These are phyloP conservation scores for Harringtonia lauricola DNA, from an alignment of 2,329 filamentous ascomycete species.

Conservation along the genomic window DNA sequence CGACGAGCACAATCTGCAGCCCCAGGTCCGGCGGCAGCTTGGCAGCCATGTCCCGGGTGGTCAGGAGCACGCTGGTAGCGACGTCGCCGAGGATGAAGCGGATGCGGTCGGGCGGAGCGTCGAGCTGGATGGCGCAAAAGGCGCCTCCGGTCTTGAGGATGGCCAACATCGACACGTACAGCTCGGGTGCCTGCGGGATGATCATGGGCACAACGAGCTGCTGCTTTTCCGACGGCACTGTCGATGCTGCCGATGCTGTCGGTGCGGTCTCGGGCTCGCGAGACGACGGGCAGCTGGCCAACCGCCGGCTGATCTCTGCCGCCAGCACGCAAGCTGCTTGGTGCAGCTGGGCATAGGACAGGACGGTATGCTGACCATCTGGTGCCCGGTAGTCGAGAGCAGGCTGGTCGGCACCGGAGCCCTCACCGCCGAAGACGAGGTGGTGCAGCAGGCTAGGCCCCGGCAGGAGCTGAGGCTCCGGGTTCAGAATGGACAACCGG, in stretches of 20 bases:
- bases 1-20: conserved; percentile 25
- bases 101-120: conserved; percentile 66
- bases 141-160: conserved; percentile 72
- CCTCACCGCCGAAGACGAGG: conserved; percentile 39
- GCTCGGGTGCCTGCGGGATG: conserved; percentile 61
- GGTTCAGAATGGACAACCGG: conserved; percentile 34
- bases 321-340: conserved; percentile 44
- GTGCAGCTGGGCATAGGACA: conserved; percentile 57
- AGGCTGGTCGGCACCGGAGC: conserved; percentile 12
- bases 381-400: conserved; percentile 55
- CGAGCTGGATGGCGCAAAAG: conserved; percentile 75
- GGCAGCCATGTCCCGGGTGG: conserved; percentile 35
- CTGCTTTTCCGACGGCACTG: conserved; percentile 7
- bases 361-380: conserved; percentile 29
- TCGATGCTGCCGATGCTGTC: no score
- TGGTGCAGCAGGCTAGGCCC: conserved; percentile 41
- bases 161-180: conserved; percentile 70
- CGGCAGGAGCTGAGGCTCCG: conserved; percentile 24
- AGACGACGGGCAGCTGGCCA: neutral
- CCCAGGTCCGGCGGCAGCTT: conserved; percentile 23
- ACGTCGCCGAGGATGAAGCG: conserved; percentile 75
- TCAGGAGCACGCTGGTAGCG: conserved; percentile 56
- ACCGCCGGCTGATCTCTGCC: conserved; percentile 26
- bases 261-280: neutral
- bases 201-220: conserved; percentile 61